Evolutionary conservation across 2,329 filamentous ascomycete species (phyloP).

Genomic region (Thermothelomyces thermophilus): DNA sequence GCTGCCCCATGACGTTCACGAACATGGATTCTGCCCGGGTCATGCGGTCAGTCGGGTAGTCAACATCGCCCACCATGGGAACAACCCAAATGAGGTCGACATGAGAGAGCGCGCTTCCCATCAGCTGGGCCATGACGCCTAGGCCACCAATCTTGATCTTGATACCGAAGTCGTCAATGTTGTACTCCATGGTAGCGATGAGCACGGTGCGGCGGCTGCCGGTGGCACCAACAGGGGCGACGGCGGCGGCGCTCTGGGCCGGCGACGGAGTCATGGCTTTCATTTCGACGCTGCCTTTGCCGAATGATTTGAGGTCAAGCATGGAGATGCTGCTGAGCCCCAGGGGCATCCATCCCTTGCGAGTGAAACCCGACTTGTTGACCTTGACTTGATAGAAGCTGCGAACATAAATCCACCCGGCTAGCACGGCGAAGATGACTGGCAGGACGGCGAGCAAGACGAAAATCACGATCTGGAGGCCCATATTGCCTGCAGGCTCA

Average conservation of each 20-base stretch:
- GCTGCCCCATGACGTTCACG: constrained; percentile 53
- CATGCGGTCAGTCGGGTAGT: constrained; percentile 51
- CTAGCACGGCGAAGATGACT: constrained; percentile 40
- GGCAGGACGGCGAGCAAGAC: constrained; percentile 49
- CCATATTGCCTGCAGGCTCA: constrained; percentile 46
- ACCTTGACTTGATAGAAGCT: constrained; percentile 52
- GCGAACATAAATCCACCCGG: constrained; percentile 51
- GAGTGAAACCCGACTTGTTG: constrained; percentile 29
- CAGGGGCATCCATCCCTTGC: constrained; percentile 26
- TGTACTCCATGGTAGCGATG: constrained; percentile 66
- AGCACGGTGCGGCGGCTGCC: constrained; percentile 47
- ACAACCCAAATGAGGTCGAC: constrained; percentile 62
- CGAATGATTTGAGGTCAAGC: constrained; percentile 29
- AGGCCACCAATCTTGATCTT: constrained; percentile 67
- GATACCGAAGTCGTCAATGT: constrained; percentile 63
- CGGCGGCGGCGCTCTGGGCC: constrained; percentile 14
- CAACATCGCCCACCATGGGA: constrained; percentile 55
- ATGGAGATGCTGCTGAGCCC: constrained; percentile 26
- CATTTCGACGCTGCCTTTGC: constrained; percentile 25
- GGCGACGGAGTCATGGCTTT: constrained; percentile 18
- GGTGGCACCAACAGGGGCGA: constrained; percentile 9
- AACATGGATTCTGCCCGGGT: constrained; percentile 52
- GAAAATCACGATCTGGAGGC: constrained; percentile 47
- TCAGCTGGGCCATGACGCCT: constrained; percentile 63
- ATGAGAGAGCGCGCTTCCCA: constrained; percentile 59